Conservation (phyloP, 352 stramenopile genomes). For the Phytophthora multivora region DNA sequence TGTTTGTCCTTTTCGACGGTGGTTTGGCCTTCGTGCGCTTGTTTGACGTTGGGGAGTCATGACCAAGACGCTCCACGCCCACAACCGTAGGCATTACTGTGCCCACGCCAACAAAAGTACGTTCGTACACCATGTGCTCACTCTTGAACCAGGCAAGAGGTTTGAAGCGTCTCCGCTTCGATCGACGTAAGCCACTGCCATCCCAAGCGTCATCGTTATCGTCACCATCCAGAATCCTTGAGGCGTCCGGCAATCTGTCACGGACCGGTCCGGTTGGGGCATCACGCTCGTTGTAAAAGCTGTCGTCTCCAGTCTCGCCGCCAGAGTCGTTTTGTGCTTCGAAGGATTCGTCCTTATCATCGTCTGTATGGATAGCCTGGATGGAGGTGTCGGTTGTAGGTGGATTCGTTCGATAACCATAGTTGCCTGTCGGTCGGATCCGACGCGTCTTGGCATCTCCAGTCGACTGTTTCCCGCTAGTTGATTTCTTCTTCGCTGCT, state of each 20-base stretch:
- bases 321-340: constrained; percentile 48
- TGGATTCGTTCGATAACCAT: constrained; percentile 54
- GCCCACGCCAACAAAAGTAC: constrained; percentile 79
- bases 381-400: constrained; percentile 49
- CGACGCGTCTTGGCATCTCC: constrained; percentile 35
- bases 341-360: constrained; percentile 63
- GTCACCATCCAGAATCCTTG: constrained; percentile 36
- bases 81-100: constrained; percentile 81
- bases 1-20: constrained; percentile 43
- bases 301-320: constrained; percentile 60
- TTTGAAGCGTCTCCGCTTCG: constrained; percentile 81
- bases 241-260: constrained; percentile 60
- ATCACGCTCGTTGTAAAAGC: constrained; percentile 48
- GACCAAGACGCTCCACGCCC: constrained; percentile 68
- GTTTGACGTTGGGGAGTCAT: constrained; percentile 51
- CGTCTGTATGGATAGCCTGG: constrained; percentile 55
- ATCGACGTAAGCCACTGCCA: constrained; percentile 62
- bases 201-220: constrained; percentile 38
- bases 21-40: constrained; percentile 45
- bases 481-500: constrained; percentile 31
- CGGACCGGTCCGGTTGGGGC: constrained; percentile 35
- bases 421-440: constrained; percentile 42
- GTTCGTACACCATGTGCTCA: constrained; percentile 87
- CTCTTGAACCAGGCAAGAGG: constrained; percentile 90
- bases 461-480: constrained; percentile 18